phyloP scores from a whole-genome alignment of 2,329 filamentous ascomycete species.

The Cytospora paraplurivora region DNA sequence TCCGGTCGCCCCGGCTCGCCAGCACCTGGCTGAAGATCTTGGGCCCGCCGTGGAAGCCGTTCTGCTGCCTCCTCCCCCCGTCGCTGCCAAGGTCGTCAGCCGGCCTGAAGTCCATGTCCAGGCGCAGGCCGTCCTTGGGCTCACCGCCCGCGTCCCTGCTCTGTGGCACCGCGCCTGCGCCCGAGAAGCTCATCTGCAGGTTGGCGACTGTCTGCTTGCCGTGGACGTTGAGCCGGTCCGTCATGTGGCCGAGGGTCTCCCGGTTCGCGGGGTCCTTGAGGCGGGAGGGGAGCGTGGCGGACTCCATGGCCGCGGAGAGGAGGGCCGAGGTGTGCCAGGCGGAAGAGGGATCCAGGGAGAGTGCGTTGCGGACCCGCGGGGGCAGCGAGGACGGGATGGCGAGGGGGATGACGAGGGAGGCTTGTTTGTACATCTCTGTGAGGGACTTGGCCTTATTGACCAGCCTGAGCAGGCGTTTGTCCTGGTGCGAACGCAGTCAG shows the following conservation, averaged over 20 bases:
- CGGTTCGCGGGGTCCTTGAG: constrained; percentile 53
- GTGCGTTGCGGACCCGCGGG: constrained; percentile 48
- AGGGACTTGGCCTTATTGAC: constrained; percentile 76
- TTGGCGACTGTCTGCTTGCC: constrained; percentile 81
- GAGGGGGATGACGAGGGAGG: constrained; percentile 78
- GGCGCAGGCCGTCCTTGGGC: constrained; percentile 34
- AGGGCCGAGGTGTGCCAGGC: constrained; percentile 81
- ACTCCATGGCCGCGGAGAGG: constrained; percentile 76
- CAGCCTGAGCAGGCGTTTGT: constrained; percentile 65
- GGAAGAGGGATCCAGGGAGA: constrained; percentile 64
- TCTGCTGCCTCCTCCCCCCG: constrained; percentile 21
- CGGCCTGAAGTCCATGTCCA: constrained; percentile 46
- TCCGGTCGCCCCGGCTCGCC: constrained; percentile 38
- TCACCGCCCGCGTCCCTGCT: constrained; percentile 31
- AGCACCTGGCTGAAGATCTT: constrained; percentile 48
- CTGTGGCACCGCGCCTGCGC: constrained; percentile 36
- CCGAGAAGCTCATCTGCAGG: constrained; percentile 66
- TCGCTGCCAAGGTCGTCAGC: constrained; percentile 40
- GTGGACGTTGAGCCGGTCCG: constrained; percentile 69
- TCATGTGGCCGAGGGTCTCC: constrained; percentile 62
- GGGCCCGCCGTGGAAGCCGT: constrained; percentile 31
- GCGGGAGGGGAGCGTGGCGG: constrained; percentile 73
- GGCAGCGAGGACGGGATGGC: constrained; percentile 56
- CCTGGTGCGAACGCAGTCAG: constrained; percentile 41
- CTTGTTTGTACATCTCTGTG: constrained; percentile 66